Base-by-base conservation (phyloP, 257 asterid species). In the Scutellaria minor region DNA sequence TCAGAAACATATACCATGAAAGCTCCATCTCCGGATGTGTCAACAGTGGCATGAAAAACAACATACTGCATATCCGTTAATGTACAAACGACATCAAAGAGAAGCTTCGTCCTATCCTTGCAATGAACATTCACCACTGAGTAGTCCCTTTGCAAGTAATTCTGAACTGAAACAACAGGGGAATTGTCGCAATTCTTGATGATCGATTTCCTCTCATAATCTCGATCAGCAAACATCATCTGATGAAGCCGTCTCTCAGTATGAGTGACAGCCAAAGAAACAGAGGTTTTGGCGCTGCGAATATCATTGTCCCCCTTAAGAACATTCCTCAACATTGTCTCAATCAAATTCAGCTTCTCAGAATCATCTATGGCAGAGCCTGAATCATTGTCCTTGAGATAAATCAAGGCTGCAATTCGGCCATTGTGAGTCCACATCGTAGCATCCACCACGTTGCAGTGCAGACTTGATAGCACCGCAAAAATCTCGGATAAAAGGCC, bases 201-300 rank as follows among this genome's bases (percentile, higher is more conserved):
- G 0, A 75, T 58, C 9, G 94, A 79, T 71, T 80, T 82, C 78
- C 96, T 72, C 44, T 92, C 98, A 4, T 92, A 95, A 76, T 95
- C 99, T n/a, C 98, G 80, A 67, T 95, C 99, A 0, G 89, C 92
- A 68, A 88, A 92, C 99, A 95, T 95, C 97, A 95, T 82, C 79
- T 95, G 99, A 66, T 95, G 99, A 73, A 95, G 99, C 86, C 99
- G 84, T 71, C 99, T 88, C 78, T 95, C 99, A 0, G 93, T 88
- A 48, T 92, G 98, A 0, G 96, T 92, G 3, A 81, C 89, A 22
- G 81, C 92, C 80, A 86, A 68, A 4, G 96, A 88, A 3, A 95
- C 89, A 0, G 89, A 78, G 1, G 89, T 95, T 41, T 81, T 90
- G 0, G 99, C 99, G 41, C 96, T 88, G 42, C 91, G 77, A 5